Conservation (phyloP, 192 early-diverging fungal species). For the Podila epigama region DNA sequence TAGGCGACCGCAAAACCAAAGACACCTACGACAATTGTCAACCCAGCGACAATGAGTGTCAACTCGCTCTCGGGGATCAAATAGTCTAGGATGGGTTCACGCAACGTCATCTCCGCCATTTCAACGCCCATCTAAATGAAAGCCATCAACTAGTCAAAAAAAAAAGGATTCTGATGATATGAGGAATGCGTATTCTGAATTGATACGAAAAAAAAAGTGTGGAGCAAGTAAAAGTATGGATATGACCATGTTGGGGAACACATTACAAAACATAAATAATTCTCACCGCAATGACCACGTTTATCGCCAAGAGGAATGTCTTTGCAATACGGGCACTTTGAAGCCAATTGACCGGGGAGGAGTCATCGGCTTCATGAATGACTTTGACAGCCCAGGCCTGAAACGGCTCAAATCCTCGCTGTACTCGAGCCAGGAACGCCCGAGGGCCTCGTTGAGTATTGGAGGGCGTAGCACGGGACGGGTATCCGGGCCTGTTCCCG, state of each 20-base stretch:
- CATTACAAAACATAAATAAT: background rate
- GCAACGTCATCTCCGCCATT: conserved; percentile 23
- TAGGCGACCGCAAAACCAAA: conserved; percentile 35
- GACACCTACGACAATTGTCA: conserved; percentile 17
- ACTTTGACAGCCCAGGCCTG: conserved; percentile 16
- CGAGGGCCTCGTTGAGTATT: conserved; percentile 10
- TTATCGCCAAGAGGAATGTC: conserved; percentile 16
- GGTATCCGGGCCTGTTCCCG: background rate
- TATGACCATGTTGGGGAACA: background rate
- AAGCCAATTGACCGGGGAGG: conserved; percentile 17
- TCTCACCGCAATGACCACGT: conserved; percentile 21
- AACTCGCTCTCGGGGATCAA: conserved; percentile 26
- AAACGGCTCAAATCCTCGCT: conserved; percentile 11
- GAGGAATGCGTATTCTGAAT: background rate
- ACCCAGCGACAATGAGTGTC: conserved; percentile 3
- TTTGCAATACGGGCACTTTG: conserved; percentile 23
- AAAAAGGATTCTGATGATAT: background rate
- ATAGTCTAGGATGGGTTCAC: conserved; percentile 29
- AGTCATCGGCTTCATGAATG: background rate
- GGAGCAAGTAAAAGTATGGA: background rate
- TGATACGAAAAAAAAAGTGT: background rate
- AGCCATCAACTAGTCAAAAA: conserved; percentile 1
- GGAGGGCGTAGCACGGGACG: background rate
- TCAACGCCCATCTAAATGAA: conserved; percentile 24
- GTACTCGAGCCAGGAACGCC: conserved; percentile 8